These are phyloP conservation scores for Debaryomyces robertsiae DNA, from an alignment of 1,139 yeast species.

Conservation along the genomic window DNA sequence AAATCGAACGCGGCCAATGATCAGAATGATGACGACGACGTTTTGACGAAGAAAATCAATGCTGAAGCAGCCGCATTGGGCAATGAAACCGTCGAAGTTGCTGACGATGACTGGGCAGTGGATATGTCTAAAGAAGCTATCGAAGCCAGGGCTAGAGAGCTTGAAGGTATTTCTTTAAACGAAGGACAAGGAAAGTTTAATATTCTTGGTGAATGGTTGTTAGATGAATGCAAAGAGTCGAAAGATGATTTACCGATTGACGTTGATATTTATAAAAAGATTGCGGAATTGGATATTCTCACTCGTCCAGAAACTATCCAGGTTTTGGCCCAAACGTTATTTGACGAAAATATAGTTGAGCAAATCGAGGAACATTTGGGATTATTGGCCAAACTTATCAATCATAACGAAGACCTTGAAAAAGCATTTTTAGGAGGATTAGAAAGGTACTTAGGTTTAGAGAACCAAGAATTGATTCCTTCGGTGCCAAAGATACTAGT, in stretches of 20 bases:
- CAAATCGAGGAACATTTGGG: slow-evolving; percentile 82
- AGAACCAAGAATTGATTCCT: slow-evolving; percentile 74
- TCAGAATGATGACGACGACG: slow-evolving; percentile 59
- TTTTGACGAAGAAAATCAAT: slow-evolving; percentile 75
- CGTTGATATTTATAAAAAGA: slow-evolving; percentile 89
- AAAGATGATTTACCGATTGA: slow-evolving; percentile 71
- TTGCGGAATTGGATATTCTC: slow-evolving; percentile 73
- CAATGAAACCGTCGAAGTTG: slow-evolving; percentile 58
- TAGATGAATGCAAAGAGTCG: slow-evolving; percentile 53
- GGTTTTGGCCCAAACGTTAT: slow-evolving; percentile 88
- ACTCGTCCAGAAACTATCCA: slow-evolving; percentile 79
- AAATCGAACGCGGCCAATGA: slow-evolving; percentile 28
- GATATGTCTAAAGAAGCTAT: slow-evolving; percentile 98
- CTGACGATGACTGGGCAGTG: slow-evolving; percentile 97
- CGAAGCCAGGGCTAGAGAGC: slow-evolving; percentile 85
- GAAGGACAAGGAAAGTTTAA: slow-evolving; percentile 55
- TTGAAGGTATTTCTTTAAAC: slow-evolving; percentile 61
- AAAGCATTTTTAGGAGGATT: slow-evolving; percentile 92
- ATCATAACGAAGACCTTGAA: slow-evolving; percentile 67
- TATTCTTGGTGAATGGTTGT: slow-evolving; percentile 89
- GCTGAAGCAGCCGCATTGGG: slow-evolving; percentile 78
- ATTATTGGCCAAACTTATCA: slow-evolving; percentile 74
- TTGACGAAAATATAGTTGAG: slow-evolving; percentile 73
- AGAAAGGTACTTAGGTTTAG: slow-evolving; percentile 88
- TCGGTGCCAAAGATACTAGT: slow-evolving; percentile 80